Evolutionary conservation across 352 stramenopile genomes (phyloP), one percentile per base, ranked within the genome.

Genomic region (Phytophthora pini): DNA sequence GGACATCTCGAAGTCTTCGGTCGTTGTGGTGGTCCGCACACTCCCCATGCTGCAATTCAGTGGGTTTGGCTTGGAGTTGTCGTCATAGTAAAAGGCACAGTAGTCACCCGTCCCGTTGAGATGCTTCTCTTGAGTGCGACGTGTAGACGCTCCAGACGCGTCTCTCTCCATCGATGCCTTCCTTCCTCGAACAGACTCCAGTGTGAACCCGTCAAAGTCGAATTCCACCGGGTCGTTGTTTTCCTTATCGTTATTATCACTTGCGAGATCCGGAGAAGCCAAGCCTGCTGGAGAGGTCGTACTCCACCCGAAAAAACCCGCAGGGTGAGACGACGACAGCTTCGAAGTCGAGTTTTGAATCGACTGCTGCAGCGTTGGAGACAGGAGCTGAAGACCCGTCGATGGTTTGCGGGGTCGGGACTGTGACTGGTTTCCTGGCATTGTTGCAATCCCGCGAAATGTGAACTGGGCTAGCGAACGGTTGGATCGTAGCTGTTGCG

Each of bases 161-260:
- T 34, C 41, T 55, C 31, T 8, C 13, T 53, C 34, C 51, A 40
- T 22, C 46, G 48, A 24, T 46, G 29, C 59, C 17, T 48, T n/a
- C 59, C 41, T 38, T 65, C 24, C 61, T 29, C 61, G 69, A 52
- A 88, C 74, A 2, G 79, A 68, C 26, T 74, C 77, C 34, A 84
- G 48, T 27, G 79, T 88, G 63, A 86, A 84, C 24, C 58, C 55
- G 39, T 88, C 75, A 47, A 81, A 84, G 32, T 86, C 72, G 43
- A 79, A 80, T 5, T 20, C 17, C 17, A 43, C 24, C 9, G 36
- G 13, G 22, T 67, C 26, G 11, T 13, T 31, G 26, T 58, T 24
- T 3, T 61, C 49, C 36, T 60, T 41, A 17, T 51, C 45, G 10
- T 56, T 43, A 13, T 17, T 24, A 22, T 36, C n/a, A 10, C 26